Base-by-base conservation (phyloP, 2,329 filamentous ascomycete genomes). In the Pezicula carpinea region DNA sequence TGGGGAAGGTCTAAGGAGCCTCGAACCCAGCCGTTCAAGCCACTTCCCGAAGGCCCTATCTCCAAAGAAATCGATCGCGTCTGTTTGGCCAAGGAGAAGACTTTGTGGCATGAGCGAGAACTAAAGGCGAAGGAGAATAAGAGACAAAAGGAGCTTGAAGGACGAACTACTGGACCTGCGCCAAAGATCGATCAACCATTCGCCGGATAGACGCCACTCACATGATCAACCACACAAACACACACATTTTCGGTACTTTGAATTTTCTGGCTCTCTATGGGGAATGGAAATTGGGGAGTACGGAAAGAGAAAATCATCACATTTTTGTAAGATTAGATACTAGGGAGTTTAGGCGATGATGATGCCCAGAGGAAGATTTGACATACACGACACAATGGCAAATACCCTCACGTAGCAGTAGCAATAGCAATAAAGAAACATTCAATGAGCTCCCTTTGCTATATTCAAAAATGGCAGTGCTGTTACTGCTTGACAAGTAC, bases 1-100 rank as follows among this genome's bases (percentile, higher is more conserved):
- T 60, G 54, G 55, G 60, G 62, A 5, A 49, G 47, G 26, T 61
- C 58, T 3, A 59, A 55, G 46, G 42, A 52, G 14, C 26, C 19
- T 14, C 50, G 60, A 35, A 26, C 42, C 17, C 53, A 60, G 18
- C 23, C 49, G 6, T 60, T 62, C 43, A 23, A 47, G n/a, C 14
- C 54, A 3, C 41, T 61, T 10, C 43, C 47, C 4, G 50, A 56
- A 18, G 50, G 50, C 5, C 39, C 33, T 2, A 44, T 58, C 22
- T 36, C 59, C 17, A 43, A 48, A 21, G 56, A 59, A 17, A 45
- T 64, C 17, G 61, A 64, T 35, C 39, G 44, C 6, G 45, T 51
- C 31, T 59, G 57, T 49, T 42, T 52, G 11, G 26, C 39, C 17
- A 51, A 58, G 23, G 59, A 62, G 46, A 50, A 48, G 3, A 47